Percentiles rank a stretch among this genome's conserved stretches.
phyloP scores from a whole-genome alignment of 2,329 filamentous ascomycete species.

The Geosmithia flava region DNA sequence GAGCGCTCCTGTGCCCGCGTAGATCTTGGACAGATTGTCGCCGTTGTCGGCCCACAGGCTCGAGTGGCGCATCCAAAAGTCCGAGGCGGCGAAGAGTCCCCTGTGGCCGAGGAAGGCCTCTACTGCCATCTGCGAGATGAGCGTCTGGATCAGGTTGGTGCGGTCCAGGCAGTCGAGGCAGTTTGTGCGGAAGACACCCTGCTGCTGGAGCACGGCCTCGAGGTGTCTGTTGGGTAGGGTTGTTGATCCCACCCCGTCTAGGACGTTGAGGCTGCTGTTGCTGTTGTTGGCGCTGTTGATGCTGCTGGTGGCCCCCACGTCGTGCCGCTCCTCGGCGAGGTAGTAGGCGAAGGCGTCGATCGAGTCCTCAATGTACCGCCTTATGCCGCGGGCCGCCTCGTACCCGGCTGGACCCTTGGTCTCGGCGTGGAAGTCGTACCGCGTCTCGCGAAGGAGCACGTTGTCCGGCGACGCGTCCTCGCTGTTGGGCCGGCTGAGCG shows the following conservation, averaged over 20 bases:
- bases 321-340: conserved; percentile 60
- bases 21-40: conserved; percentile 86
- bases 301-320: conserved; percentile 16
- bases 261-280: neutral
- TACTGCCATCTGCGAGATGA: conserved; percentile 87
- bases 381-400: conserved; percentile 79
- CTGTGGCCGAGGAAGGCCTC: conserved; percentile 72
- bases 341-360: conserved; percentile 90
- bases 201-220: conserved; percentile 74
- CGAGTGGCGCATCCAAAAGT: conserved; percentile 88
- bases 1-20: conserved; percentile 84
- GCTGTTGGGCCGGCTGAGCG: conserved; percentile 49
- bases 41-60: conserved; percentile 96
- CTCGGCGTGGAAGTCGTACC: conserved; percentile 95
- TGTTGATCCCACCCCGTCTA: neutral
- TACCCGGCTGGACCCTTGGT: conserved; percentile 79
- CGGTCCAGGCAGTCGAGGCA: conserved; percentile 93
- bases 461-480: conserved; percentile 47
- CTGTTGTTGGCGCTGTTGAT: neutral
- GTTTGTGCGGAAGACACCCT: conserved; percentile 92
- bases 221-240: conserved; percentile 21
- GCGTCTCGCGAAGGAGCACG: conserved; percentile 64
- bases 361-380: conserved; percentile 63
- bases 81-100: conserved; percentile 53
- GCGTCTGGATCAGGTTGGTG: conserved; percentile 91